Evolutionary conservation across 345 rosid genomes (phyloP).

Genomic region (Ricinus communis): DNA sequence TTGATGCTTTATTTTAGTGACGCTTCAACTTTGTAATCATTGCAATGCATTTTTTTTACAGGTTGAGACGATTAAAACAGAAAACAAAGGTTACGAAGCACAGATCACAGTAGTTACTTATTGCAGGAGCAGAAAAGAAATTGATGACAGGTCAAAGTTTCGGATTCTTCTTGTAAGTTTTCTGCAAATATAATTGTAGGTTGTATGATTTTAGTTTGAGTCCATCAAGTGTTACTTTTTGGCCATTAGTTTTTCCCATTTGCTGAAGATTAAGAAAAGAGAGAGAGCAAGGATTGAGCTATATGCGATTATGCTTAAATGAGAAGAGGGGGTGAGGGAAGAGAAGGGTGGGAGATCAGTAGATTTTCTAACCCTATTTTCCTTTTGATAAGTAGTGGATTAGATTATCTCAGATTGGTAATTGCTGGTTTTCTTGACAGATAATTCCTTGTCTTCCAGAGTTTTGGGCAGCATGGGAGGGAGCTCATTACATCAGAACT

Average conservation of each 20-base stretch:
- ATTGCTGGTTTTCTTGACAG: constrained; percentile 84
- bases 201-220: neutral
- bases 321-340: too few species aligned
- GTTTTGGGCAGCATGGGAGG: constrained; percentile 99
- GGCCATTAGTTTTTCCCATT: neutral
- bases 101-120: constrained; percentile 72
- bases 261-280: neutral
- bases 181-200: neutral
- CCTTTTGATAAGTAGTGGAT: constrained; percentile 25
- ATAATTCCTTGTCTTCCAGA: constrained; percentile 99
- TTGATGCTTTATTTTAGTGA: neutral
- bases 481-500: constrained; percentile 95
- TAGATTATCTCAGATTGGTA: constrained; percentile 52
- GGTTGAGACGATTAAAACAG: constrained; percentile 59
- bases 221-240: neutral
- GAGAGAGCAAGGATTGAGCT: neutral
- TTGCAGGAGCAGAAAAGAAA: constrained; percentile 39
- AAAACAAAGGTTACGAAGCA: constrained; percentile 69
- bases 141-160: constrained; percentile 62
- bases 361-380: constrained; percentile 8
- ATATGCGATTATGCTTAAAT: neutral
- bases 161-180: constrained; percentile 92
- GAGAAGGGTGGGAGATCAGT: neutral
- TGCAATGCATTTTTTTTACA: constrained; percentile 11
- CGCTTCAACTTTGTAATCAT: neutral